phyloP scores from a whole-genome alignment of 768 basidiomycete genomes.

The Tylopilus subfusipes region DNA sequence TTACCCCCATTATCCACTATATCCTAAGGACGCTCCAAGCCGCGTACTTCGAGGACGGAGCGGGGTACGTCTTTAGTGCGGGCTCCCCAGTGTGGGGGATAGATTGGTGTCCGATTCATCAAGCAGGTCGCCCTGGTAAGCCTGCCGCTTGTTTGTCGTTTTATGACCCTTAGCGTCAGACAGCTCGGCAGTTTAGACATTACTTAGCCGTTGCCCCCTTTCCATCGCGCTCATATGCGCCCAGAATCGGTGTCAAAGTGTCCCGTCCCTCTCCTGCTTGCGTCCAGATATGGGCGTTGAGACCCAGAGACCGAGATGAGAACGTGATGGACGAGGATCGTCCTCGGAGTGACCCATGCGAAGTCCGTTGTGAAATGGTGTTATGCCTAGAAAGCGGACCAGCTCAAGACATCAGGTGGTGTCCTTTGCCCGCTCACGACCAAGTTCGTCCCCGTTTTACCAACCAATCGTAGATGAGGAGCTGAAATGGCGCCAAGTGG shows the following conservation, averaged over 20 bases:
- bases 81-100: slow-evolving; percentile 90
- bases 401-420: slow-evolving; percentile 85
- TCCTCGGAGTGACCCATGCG: slow-evolving; percentile 14
- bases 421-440: slow-evolving; percentile 83
- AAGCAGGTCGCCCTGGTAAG: slow-evolving; percentile 53
- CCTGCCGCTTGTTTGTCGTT: not conserved
- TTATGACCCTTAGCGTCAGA: not conserved
- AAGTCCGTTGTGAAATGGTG: slow-evolving; percentile 77
- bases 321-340: slow-evolving; percentile 23
- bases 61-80: slow-evolving; percentile 73
- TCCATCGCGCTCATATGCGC: slow-evolving; percentile 60
- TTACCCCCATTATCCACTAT: not conserved
- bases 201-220: slow-evolving; percentile 84
- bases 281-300: slow-evolving; percentile 83
- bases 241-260: slow-evolving; percentile 60
- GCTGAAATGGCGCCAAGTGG: slow-evolving; percentile 15
- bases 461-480: not conserved
- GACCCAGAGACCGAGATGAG: slow-evolving; percentile 15
- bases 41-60: slow-evolving; percentile 53
- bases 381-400: slow-evolving; percentile 81
- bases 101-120: slow-evolving; percentile 88
- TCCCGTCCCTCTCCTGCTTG: slow-evolving; percentile 56
- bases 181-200: slow-evolving; percentile 59
- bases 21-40: slow-evolving; percentile 40
- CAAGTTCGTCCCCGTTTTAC: slow-evolving; percentile 29